Base-by-base conservation (phyloP, 495 filamentous ascomycete species). In the Aspergillus indologenus region DNA sequence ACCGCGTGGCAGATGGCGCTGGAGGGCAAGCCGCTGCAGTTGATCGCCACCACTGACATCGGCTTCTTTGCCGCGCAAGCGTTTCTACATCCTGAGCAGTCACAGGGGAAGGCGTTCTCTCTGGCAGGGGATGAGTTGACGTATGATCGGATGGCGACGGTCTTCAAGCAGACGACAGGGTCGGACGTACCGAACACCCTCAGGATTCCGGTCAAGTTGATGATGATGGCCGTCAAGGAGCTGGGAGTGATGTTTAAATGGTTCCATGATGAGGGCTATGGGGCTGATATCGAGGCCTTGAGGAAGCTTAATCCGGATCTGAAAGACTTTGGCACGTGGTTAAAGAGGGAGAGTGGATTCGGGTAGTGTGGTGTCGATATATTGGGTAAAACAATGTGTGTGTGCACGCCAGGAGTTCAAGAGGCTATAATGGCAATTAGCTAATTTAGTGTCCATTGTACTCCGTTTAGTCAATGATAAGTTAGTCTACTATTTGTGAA, bases 81-180 rank as follows among this genome's bases (percentile, higher is more conserved):
- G 0, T 86, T 91, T 59, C n/a, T 77, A 23, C 62, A 79, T 19
- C 76, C 79, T 3, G 68, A 76, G 17, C 57, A 71, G 42, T 86
- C 73, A 62, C 75, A 75, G 26, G 70, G 74, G 18, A 67, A 72
- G 53, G 74, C 71, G 12, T 55, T 87, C 23, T 79, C 78, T 19
- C 71, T 88, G 3, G 86, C 83, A 0, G 84, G 85, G 8, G 84
- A 87, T 68, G 79, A 86, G 45, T 60, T 88, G 51, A 84, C 79
- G 0, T 81, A 72, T 56, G 68, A 75, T 9, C 67, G 85, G 54
- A 68, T 81, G 55, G 75, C 65, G 55, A 69, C 70, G 19, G 70
- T 73, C 23, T 90, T 87, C 69, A 68, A 76, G 59, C 65, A 67
- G 24, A 78, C 74, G 29, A 77, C 75, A 0, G 84, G 83, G 3